Conservation (phyloP, 495 filamentous ascomycete genomes). For the Podospora fimiseda region DNA sequence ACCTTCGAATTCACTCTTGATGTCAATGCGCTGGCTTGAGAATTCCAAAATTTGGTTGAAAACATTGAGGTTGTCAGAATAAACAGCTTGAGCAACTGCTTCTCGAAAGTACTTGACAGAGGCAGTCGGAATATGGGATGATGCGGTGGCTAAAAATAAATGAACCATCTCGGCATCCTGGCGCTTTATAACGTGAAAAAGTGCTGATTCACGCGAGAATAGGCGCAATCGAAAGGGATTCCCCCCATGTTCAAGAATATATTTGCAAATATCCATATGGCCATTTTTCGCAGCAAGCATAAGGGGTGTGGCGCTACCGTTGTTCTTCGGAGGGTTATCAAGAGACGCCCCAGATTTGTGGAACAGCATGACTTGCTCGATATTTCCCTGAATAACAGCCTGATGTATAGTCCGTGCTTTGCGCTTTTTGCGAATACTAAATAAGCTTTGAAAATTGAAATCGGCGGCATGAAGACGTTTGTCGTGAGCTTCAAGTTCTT, state of each 20-base stretch:
- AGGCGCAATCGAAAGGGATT: not conserved
- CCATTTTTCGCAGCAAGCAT: not conserved
- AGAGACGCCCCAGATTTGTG: not conserved
- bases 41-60: no score
- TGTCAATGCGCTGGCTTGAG: no score
- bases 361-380: not conserved
- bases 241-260: not conserved
- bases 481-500: not conserved
- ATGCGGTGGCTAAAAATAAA: no score
- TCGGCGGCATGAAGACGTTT: not conserved
- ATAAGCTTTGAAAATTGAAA: not conserved
- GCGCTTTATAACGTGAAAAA: not conserved
- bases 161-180: not conserved
- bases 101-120: no score
- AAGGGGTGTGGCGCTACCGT: not conserved
- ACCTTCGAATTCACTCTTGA: no score
- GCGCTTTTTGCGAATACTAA: not conserved
- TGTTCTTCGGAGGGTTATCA: not conserved
- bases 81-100: no score
- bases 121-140: no score
- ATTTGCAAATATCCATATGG: not conserved
- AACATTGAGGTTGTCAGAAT: no score
- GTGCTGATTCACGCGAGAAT: not conserved
- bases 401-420: not conserved
- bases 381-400: not conserved